Evolutionary conservation across 2,329 filamentous ascomycete genomes (phyloP), one percentile per base, ranked within the genome.

Genomic region (Claviceps purpurea): DNA sequence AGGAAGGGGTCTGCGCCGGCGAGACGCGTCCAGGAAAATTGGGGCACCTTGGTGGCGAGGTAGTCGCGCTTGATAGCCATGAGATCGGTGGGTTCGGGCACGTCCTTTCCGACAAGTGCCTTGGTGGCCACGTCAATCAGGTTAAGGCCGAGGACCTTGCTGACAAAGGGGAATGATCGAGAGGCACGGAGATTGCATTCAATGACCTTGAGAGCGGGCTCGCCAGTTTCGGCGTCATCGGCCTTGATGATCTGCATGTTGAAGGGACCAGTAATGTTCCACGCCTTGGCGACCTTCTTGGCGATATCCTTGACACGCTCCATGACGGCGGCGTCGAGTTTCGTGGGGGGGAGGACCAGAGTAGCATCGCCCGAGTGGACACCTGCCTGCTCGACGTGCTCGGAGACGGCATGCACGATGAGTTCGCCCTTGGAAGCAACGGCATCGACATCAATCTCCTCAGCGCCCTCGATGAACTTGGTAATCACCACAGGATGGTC

Each of bases 231-330:
- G 37, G 85, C 81, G 62, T 85, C 75, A 13, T 87, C 77, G 39
- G 87, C 89, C 75, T 95, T 95, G 79, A 98, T 97, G 71, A 98
- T 95, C 68, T 98, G 93, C 91, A 98, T 97, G 79, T 98, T 98
- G 82, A 97, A 98, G 54, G 93, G 93, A 52, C 93, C 93, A 20
- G 89, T 97, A 68, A 97, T 97, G 64, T 79, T 89, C 89, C 91
- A 96, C 47, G 93, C 93, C 72, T 93, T 87, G 59, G 93, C 93
- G 50, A 98, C 90, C 79, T 95, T 97, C 70, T 90, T 72, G 16
- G 93, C 91, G 61, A 98, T 97, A 60, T 88, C 88, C 81, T 96
- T 97, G 64, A 95, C 81, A 55, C 93, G 88, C 58, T 79, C 81
- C 79, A 95, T 86, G 58, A 85, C 86, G 53, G 70, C 72, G 60